Base-by-base conservation (phyloP, 2,329 filamentous ascomycete species). In the Pyricularia grisea region DNA sequence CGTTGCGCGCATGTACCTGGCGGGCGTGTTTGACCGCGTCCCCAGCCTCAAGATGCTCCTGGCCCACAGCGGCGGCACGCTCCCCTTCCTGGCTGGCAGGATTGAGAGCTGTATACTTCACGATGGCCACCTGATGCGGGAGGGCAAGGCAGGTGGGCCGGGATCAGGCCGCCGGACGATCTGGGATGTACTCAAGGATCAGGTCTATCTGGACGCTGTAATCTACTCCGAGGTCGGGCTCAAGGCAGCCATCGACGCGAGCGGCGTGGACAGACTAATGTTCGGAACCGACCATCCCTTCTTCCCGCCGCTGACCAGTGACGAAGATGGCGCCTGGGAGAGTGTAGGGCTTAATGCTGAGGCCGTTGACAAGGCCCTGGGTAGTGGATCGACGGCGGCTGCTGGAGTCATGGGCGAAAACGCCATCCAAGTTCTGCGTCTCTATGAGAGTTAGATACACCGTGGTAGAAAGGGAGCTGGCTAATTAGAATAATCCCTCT, bases 81-180 rank as follows among this genome's bases (percentile, higher is more conserved):
- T 97, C 66, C 94, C 94, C 0, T 97, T 97, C 77, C 81, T 97
- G 2, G 94, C 93, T 0, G 94, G 94, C 0, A 83, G 94, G 31
- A 93, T 97, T 67, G 93, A 97, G 79, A 94, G 90, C 75, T 97
- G 93, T 76, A 88, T 97, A 68, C 78, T 88, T 70, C 94, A 97
- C 79, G 93, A 97, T 75, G 90, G 87, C 0, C 88, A 93, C 75
- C 84, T 96, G 58, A 86, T 90, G 69, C 81, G 83, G 0, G 84
- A 88, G 70, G 90, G 89, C 11, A 87, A 85, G 74, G 80, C 83
- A 1, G 78, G 81, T 14, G 42, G 42, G 6, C 42, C 42, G 5
- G 33, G 65, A 17, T 75, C 79, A 25, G 74, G 71, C 3, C 79
- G 89, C 70, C 74, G 85, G 76, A 83, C 82, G 23, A 75, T 85